phyloP scores from a whole-genome alignment of 768 basidiomycete species.

The Pilatotrama ljubarskyi region DNA sequence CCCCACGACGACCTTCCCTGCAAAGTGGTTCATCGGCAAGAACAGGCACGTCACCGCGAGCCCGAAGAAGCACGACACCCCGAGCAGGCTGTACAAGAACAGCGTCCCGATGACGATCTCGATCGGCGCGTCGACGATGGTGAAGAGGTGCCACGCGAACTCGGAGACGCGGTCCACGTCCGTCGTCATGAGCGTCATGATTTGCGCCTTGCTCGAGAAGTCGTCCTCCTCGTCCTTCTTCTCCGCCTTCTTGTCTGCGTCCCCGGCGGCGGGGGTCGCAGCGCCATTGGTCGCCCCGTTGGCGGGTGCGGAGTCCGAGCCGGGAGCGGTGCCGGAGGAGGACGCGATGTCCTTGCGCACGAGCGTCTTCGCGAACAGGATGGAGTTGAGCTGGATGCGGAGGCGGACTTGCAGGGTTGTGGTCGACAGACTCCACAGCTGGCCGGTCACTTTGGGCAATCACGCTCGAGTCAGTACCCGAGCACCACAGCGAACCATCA shows the following conservation, averaged over 20 bases:
- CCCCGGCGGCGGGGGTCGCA: conserved; percentile 27
- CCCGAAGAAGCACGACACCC: conserved; percentile 74
- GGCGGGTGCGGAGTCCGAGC: conserved; percentile 6
- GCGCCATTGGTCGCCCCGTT: conserved; percentile 7
- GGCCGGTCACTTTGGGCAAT: conserved; percentile 51
- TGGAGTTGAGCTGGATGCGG: conserved; percentile 78
- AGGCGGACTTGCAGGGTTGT: conserved; percentile 71
- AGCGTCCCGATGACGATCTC: conserved; percentile 73
- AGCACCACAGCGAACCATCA: background rate
- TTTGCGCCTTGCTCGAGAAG: conserved; percentile 63
- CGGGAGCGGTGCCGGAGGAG: conserved; percentile 41
- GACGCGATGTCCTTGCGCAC: conserved; percentile 83
- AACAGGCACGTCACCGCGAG: conserved; percentile 68
- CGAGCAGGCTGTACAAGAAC: conserved; percentile 78
- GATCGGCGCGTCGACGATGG: conserved; percentile 74
- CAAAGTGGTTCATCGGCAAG: conserved; percentile 79
- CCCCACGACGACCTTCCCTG: conserved; percentile 73
- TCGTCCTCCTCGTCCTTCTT: conserved; percentile 61
- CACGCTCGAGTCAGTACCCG: background rate
- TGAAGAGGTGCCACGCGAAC: conserved; percentile 76
- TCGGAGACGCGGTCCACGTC: conserved; percentile 91
- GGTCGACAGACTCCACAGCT: conserved; percentile 70
- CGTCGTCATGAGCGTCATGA: conserved; percentile 96
- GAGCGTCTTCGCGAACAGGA: conserved; percentile 82
- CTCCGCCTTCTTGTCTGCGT: conserved; percentile 49